Evolutionary conservation across 139 green algal genomes (phyloP).

Genomic region (Micractinium sp.): DNA sequence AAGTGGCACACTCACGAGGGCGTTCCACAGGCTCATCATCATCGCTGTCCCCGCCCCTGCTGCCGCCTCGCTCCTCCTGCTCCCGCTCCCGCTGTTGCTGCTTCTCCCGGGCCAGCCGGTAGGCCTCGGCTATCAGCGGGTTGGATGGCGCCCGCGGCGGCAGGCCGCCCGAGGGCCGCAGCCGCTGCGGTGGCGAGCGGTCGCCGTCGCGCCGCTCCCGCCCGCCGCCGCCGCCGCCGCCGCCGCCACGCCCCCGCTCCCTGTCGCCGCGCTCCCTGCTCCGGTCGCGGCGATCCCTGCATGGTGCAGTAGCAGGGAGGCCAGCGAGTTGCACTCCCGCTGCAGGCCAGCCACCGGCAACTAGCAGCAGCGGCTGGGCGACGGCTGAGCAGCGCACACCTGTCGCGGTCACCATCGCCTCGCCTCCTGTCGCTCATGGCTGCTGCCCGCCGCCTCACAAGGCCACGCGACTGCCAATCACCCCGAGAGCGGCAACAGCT

Average conservation of each 20-base stretch:
- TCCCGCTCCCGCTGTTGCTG: slow-evolving; percentile 4
- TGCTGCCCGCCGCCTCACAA: too few species aligned
- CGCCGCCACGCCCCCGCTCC: not conserved
- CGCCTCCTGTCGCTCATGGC: not conserved
- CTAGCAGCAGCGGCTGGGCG: not conserved
- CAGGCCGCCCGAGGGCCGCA: slow-evolving; percentile 1
- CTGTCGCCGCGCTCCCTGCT: not conserved
- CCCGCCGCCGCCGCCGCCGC: not conserved
- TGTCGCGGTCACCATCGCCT: not conserved
- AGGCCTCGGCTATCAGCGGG: slow-evolving; percentile 39
- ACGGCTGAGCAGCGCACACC: not conserved
- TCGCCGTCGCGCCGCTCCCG: not conserved
- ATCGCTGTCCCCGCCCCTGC: not conserved
- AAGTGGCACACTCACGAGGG: not conserved
- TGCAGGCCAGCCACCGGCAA: not conserved
- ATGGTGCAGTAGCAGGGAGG: not conserved
- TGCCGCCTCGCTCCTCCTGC: slow-evolving; percentile 4
- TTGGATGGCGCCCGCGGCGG: slow-evolving; percentile 24
- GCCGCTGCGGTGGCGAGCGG: not conserved
- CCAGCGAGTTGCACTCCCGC: not conserved
- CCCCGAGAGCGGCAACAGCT: too few species aligned
- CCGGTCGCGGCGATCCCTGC: not conserved
- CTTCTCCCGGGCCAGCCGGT: slow-evolving; percentile 15
- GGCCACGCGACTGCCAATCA: too few species aligned
- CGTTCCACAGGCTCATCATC: not conserved